Evolutionary conservation across 441 rosid genomes (phyloP).

Genomic region (Metrosideros polymorpha): DNA sequence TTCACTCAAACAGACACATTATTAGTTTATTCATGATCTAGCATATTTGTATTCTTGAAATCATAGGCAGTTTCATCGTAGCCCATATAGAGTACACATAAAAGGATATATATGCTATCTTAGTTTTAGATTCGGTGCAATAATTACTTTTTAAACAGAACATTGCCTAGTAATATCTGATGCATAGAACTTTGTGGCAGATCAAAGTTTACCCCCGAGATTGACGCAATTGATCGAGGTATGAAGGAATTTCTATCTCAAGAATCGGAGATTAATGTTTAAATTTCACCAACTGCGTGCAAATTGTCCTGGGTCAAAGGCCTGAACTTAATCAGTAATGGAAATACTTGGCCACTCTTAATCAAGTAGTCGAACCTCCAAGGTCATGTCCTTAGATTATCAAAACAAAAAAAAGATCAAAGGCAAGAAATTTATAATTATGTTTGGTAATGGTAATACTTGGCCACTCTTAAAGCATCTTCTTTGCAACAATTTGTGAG

Average conservation of each 20-base stretch:
- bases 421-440: background rate
- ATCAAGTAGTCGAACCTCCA: rapidly evolving
- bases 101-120: background rate
- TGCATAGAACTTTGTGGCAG: background rate
- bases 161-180: background rate
- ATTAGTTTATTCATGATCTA: too few relatives aligned
- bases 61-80: background rate
- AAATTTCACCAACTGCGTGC: background rate
- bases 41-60: background rate
- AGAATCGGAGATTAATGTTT: background rate
- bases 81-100: background rate
- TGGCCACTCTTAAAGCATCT: too few relatives aligned
- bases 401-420: background rate
- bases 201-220: background rate
- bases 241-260: background rate
- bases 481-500: too few relatives aligned
- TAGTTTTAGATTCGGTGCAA: background rate
- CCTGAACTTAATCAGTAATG: background rate
- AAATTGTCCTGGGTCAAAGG: background rate
- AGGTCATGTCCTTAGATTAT: background rate
- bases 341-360: too few relatives aligned
- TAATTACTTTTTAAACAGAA: background rate
- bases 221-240: background rate
- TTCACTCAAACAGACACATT: too few relatives aligned
- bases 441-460: too few relatives aligned